Percentiles rank a stretch among this genome's conserved stretches.
These are phyloP conservation scores for Microthlaspi erraticum DNA, from an alignment of 345 rosid species.

Conservation along the genomic window DNA sequence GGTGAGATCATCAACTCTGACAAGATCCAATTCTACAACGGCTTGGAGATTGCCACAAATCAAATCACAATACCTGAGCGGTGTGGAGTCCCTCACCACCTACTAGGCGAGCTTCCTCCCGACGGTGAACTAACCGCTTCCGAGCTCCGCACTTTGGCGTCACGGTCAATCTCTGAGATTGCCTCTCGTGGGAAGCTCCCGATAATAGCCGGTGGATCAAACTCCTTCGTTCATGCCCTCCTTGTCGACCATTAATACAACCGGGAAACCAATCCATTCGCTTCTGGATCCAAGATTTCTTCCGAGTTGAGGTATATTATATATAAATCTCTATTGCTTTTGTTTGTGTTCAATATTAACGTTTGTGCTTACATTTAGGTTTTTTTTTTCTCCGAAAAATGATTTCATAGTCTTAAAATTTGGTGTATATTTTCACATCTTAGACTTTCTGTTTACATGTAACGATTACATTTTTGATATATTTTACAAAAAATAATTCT, in stretches of 20 bases:
- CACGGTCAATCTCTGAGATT: slow-evolving; percentile 50
- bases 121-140: slow-evolving; percentile 56
- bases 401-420: not conserved
- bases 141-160: slow-evolving; percentile 57
- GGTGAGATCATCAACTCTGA: slow-evolving; percentile 83
- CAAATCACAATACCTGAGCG: slow-evolving; percentile 63
- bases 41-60: slow-evolving; percentile 76
- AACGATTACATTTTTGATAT: not conserved
- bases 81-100: slow-evolving; percentile 76
- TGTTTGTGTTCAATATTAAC: not conserved
- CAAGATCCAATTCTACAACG: slow-evolving; percentile 63
- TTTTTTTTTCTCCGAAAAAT: not conserved
- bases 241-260: slow-evolving; percentile 52
- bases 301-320: slow-evolving; percentile 50
- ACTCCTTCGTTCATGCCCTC: slow-evolving; percentile 70
- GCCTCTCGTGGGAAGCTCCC: slow-evolving; percentile 62
- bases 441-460: not conserved
- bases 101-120: slow-evolving; percentile 58
- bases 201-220: slow-evolving; percentile 82
- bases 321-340: not conserved
- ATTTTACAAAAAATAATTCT: too few species aligned
- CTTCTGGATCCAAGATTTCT: slow-evolving; percentile 42
- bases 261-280: slow-evolving; percentile 54
- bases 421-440: not conserved
- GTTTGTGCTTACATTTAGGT: too few species aligned